Conservation (phyloP, 2,329 filamentous ascomycete genomes). For the Cercospora sp. region DNA sequence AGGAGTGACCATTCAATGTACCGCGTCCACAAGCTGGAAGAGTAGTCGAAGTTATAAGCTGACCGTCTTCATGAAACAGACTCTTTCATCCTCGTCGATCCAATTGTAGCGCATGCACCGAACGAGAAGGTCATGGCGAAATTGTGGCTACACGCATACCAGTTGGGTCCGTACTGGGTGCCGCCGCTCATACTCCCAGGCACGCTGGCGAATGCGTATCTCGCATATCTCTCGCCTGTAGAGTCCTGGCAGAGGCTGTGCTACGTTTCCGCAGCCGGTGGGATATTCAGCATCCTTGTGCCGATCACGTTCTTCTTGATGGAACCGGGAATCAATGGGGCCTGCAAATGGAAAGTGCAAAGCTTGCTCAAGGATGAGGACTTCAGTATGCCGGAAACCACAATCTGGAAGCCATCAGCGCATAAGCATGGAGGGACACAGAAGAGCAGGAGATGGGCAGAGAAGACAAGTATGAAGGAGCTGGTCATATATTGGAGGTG, state of each 20-base stretch:
- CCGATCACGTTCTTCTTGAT: constrained; percentile 43
- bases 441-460: constrained; percentile 29
- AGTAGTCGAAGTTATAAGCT: neutral
- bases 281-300: constrained; percentile 38
- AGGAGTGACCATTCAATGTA: constrained; percentile 31
- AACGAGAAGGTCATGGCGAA: constrained; percentile 40
- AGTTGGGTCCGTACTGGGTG: constrained; percentile 41
- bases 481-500: constrained; percentile 32
- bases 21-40: neutral
- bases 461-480: constrained; percentile 30
- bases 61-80: constrained; percentile 25
- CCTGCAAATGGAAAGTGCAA: constrained; percentile 44
- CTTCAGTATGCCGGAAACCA: constrained; percentile 30
- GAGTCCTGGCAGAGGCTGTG: constrained; percentile 12
- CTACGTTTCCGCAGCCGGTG: constrained; percentile 32
- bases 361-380: constrained; percentile 36
- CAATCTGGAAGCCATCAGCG: constrained; percentile 28
- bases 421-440: constrained; percentile 29
- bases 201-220: constrained; percentile 37
- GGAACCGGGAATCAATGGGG: constrained; percentile 44
- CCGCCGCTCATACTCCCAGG: constrained; percentile 41
- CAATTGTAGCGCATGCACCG: constrained; percentile 38
- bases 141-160: constrained; percentile 45
- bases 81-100: constrained; percentile 41
- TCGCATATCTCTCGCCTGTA: constrained; percentile 24